Evolutionary conservation across 768 basidiomycete genomes (phyloP), one percentile per base, ranked within the genome.

Genomic region (Omphalotus guepiniiformis): DNA sequence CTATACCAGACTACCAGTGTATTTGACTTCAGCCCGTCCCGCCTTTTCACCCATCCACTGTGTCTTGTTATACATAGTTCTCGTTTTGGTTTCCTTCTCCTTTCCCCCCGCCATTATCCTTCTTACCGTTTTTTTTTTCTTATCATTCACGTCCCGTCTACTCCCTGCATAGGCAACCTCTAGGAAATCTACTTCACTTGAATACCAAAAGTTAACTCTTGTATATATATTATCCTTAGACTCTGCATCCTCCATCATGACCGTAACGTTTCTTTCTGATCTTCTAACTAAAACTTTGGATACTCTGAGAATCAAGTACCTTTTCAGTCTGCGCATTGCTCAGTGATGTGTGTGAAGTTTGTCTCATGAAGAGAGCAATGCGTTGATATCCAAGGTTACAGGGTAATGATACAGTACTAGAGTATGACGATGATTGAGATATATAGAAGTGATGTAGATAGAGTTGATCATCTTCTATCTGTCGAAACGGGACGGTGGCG

Each of bases 51-150:
- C 40, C 16, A 21, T 23, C 22, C 3, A n/a, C 47, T 18, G 25
- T 40, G 19, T 39, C 16, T 48, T 39, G n/a, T 12, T 21, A 23
- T 27, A 6, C 27, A 21, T 8, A 12, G 22, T 30, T 8, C 28
- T 21, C 11, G 19, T 13, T 23, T 6, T 30, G n/a, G 18, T 11
- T 22, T 40, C 12, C 25, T n/a, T 19, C 22, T 16, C n/a, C 46
- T n/a, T 39, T 27, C 13, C 21, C 16, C 27, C 21, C 34, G 25
- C 25, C 34, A 3, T 32, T 18, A 27, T 34, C 9, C 8, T 11
- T 23, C 39, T 43, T 41, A 13, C 42, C n/a, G 47, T 49, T 49
- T 45, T 35, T 43, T 51, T 39, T 43, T 29, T 50, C 48, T 49
- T 39, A 53, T 54, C n/a, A 42, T 36, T 45, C 42, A 28, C 46